Evolutionary conservation across 2,329 filamentous ascomycete species (phyloP), one percentile per base, ranked within the genome.

Genomic region (Exophiala phaeomuriformis): DNA sequence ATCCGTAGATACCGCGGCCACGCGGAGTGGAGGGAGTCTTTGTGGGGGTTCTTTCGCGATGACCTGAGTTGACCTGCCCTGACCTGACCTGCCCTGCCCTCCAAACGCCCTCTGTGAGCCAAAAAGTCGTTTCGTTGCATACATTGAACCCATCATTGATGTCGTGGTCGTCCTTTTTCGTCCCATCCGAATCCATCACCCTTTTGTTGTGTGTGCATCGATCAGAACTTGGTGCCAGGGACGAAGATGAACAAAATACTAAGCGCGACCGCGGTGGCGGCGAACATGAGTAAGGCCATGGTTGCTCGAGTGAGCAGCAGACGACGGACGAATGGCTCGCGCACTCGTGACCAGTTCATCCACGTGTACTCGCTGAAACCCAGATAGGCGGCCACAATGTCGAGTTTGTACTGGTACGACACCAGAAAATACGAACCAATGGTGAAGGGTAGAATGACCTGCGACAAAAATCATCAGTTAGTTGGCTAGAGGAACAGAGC

Each of bases 291-390:
- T 9, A 96, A 73, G 9, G 93, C 88, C 73, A 93, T 90, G 41
- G 88, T 67, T 0, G 93, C 85, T 54, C 93, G 85, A 68, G 90
- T 90, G 61, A 82, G 83, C 52, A 98, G 79, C 19, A 97, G 82
- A 66, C 83, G 87, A 60, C 88, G 85, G 51, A 98, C 86, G 67
- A 93, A 98, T 0, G 90, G 88, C 71, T 98, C 93, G 51, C 87
- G 83, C 59, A 97, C 88, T 39, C 82, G 81, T 28, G 87, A 86
- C 75, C 94, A 96, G 70, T 84, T 87, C 77, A 96, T 90, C 47
- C 95, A 90, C 0, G 91, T 96, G 73, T 97, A 96, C 74, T 98
- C 94, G 74, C 90, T 96, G 69, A 84, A 85, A 35, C 91, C 90
- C n/a, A 87, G 69, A 19, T 97, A 78, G 3, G 90, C 93, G 69